Evolutionary conservation across 495 filamentous ascomycete species (phyloP).

Genomic region (Aspergillus nidulans): DNA sequence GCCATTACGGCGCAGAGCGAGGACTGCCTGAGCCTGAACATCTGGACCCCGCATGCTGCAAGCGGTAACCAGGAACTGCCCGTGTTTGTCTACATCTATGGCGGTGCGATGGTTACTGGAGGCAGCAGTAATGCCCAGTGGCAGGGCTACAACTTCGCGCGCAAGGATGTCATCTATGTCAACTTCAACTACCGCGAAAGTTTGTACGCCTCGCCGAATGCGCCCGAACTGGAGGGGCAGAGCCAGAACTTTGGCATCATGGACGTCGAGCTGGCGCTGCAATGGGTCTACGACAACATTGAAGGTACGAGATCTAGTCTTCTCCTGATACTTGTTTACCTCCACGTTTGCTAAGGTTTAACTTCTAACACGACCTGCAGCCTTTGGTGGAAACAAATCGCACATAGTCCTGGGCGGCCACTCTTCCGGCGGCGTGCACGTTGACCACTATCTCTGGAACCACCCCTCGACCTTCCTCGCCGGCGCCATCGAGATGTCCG

Average conservation of each 20-base stretch:
- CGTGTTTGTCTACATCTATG: slow-evolving; percentile 28
- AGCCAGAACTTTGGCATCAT: slow-evolving; percentile 28
- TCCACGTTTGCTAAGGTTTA: too few species aligned
- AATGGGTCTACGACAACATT: slow-evolving; percentile 26
- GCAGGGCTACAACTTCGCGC: slow-evolving; percentile 26
- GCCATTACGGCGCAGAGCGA: slow-evolving; percentile 22
- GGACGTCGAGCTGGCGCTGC: slow-evolving; percentile 23
- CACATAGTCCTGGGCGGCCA: slow-evolving; percentile 26
- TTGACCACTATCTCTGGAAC: slow-evolving; percentile 28
- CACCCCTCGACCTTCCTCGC: slow-evolving; percentile 25
- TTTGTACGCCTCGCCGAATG: slow-evolving; percentile 23
- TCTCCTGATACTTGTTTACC: too few species aligned
- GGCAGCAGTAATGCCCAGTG: slow-evolving; percentile 24
- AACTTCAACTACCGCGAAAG: slow-evolving; percentile 30
- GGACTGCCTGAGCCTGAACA: slow-evolving; percentile 29
- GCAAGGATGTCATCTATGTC: slow-evolving; percentile 28
- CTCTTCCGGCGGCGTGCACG: slow-evolving; percentile 23
- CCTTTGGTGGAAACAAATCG: slow-evolving; percentile 23
- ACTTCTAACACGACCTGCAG: slow-evolving; percentile 2
- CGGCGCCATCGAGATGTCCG: slow-evolving; percentile 27
- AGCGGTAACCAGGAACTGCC: slow-evolving; percentile 13
- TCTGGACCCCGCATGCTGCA: slow-evolving; percentile 13
- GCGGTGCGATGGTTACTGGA: slow-evolving; percentile 25
- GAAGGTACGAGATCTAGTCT: slow-evolving; percentile 16
- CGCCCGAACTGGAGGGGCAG: slow-evolving; percentile 22